phyloP scores from a whole-genome alignment of 148 eudicot genomes.

The Cornus suecica region DNA sequence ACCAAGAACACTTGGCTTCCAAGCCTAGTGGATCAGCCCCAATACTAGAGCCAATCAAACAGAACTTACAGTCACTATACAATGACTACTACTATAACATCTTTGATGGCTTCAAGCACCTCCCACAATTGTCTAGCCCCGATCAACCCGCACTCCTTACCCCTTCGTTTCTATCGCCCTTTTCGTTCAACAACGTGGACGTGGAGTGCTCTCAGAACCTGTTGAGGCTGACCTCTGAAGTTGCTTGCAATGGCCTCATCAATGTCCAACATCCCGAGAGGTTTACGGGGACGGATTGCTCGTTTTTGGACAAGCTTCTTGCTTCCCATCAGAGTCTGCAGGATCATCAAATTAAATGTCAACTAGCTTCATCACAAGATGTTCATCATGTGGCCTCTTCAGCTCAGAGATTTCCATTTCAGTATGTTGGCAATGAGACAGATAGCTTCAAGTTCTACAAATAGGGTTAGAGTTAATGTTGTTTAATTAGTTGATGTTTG shows the following conservation, averaged over 20 bases:
- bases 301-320: slow-evolving; percentile 82
- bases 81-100: slow-evolving; percentile 4
- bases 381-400: slow-evolving; percentile 17
- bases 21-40: neutral
- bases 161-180: slow-evolving; percentile 4
- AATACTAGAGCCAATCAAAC: slow-evolving; percentile 14
- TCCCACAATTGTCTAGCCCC: slow-evolving; percentile 65
- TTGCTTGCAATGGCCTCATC: slow-evolving; percentile 17
- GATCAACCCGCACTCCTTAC: no score
- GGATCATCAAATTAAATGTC: slow-evolving; percentile 35
- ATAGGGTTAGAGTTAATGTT: slow-evolving; percentile 17
- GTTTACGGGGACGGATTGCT: slow-evolving; percentile 40
- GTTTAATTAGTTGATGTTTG: no score
- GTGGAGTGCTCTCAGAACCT: slow-evolving; percentile 37
- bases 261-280: slow-evolving; percentile 18
- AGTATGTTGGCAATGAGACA: slow-evolving; percentile 40
- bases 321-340: slow-evolving; percentile 50
- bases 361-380: slow-evolving; percentile 21
- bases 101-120: slow-evolving; percentile 59
- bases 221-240: slow-evolving; percentile 36
- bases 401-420: slow-evolving; percentile 50
- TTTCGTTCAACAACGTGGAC: slow-evolving; percentile 30
- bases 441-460: slow-evolving; percentile 44
- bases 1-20: slow-evolving; percentile 18
- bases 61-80: slow-evolving; percentile 14